Evolutionary conservation across 116 monocot genomes (phyloP), one percentile per base, ranked within the genome.

Genomic region (Iris pallida): DNA sequence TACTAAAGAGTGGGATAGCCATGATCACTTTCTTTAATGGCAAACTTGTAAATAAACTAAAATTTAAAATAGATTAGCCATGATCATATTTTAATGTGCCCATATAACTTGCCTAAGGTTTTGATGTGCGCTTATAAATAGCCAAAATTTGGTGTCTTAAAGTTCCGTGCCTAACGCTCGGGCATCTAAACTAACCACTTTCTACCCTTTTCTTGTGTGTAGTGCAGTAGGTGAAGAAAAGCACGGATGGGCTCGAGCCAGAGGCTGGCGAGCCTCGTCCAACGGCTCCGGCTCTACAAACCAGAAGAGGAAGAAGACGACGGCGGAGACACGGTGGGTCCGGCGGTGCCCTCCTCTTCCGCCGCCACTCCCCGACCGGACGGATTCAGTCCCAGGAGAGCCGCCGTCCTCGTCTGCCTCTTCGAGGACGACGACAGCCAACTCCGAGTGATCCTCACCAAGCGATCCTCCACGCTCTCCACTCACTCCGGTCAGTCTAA

Each of bases 381-480:
- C 9, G 47, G 63, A 11, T 68, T 66, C 66, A 59, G 52, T 4
- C 73, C 78, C 17, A 81, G 72, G 74, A 73, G 71, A 8, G 95
- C 91, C 5, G 88, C 95, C 8, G 95, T 95, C 7, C 86, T 95
- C 20, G 41, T 91, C 71, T 95, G 95, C 69, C 83, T 95, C 73
- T 95, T 90, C 65, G 88, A 91, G 71, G 91, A 55, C 16, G 73
- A 71, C 3, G 40, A n/a, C 8, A 88, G 90, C 40, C 81, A 83
- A 2, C 79, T 94, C n/a, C 79, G 95, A 12, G 95, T 95, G 68
- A 72, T 95, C 61, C 91, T 95, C 72, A 95, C 95, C 73, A 91
- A 89, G 78, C 81, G 95, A 45, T 86, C 95, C 8, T 84, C 86
- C 44, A 82, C 68, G 11, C 81, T 94, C 64, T 91, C 95, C 57